Base-by-base conservation (phyloP, 768 basidiomycete genomes). In the Leccinum subtestaceum region DNA sequence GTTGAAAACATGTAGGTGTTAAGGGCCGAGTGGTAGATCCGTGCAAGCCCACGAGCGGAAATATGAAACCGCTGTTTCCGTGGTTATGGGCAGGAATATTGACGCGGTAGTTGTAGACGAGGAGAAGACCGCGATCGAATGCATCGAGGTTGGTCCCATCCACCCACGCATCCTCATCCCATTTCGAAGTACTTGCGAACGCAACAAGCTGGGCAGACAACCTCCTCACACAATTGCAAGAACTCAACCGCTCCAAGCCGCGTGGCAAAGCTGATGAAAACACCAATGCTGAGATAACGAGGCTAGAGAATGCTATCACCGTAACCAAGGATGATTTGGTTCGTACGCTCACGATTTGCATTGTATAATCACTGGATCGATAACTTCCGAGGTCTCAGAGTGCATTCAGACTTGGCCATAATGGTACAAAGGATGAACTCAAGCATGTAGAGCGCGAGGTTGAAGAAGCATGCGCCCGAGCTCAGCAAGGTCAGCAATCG, bases 51-150 rank as follows among this genome's bases (percentile, higher is more conserved):
- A 92, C 91, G 2, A 89, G 55, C 82, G 89, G 56, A 96, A 96
- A 73, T 98, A 96, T 69, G 91, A 97, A 70, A 84, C 84, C 0
- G 93, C 97, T 0, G 91, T 99, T 12, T 87, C 91, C 1, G 93
- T 95, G 34, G 86, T 98, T 23, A 81, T 99, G 2, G 97, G 97
- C 0, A 83, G 96, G 54, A 95, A 98, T 69, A 90, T 95, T 57
- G 97, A 98, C 67, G 91, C 95, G 1, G 84, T 99, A 56, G 93
- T 99, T 8, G 95, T 98, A 1, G 96, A 99, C 67, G 89, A 93
- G 68, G 95, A 98, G 77, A 94, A 92, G 75, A 95, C 92, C 1
- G 97, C 93, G 2, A 97, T 98, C 57, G 93, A 95, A 65, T 98
- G 96, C 71, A 98, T 98, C 66, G 94, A 98, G 80, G 93, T 91